Evolutionary conservation across 495 filamentous ascomycete species (phyloP), one percentile per base, ranked within the genome.

Genomic region (Podospora fimiseda): DNA sequence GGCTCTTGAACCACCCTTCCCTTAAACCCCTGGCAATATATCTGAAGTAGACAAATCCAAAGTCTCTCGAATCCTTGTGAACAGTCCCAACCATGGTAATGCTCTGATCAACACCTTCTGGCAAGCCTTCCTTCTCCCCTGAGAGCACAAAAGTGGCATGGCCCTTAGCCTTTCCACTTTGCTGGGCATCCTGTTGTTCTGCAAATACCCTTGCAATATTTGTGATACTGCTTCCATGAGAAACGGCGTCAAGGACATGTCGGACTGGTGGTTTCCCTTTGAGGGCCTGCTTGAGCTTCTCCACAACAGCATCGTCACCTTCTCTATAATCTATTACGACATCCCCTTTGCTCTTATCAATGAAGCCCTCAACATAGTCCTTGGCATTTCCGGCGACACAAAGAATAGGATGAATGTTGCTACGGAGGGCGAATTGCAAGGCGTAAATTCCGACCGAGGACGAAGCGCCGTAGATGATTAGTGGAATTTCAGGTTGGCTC

Each of bases 341-440:
- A 60, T 92, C 88, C 43, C 88, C 87, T 62, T 85, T 87, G 48
- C 57, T 58, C 33, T 60, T 62, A 61, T 86, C 81, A 38, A 92
- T 74, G 27, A 89, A 63, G 0, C 59, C 65, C 61, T 80, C 73
- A 1, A 89, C 82, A 57, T 78, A 80, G 3, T 76, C 38, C 11
- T 60, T 65, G 9, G 80, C 80, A 16, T 70, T 68, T 1, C 87
- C 87, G 1, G 87, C 86, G 4, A 91, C 71, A 36, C 68, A 79
- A 50, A 90, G 83, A n/a, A 90, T 53, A 0, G 87, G 87, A 62
- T 89, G 85, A 53, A 91, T 84, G 58, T 88, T 83, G 30, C 83
- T 80, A 15, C 72, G 64, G n/a, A 55, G 59, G 16, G 86, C 86
- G 18, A 89, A 68, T 62, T 90, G 85, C 51, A 89, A 69, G 4